Base-by-base conservation (phyloP, 2,329 filamentous ascomycete species). In the Colletotrichum lentis region DNA sequence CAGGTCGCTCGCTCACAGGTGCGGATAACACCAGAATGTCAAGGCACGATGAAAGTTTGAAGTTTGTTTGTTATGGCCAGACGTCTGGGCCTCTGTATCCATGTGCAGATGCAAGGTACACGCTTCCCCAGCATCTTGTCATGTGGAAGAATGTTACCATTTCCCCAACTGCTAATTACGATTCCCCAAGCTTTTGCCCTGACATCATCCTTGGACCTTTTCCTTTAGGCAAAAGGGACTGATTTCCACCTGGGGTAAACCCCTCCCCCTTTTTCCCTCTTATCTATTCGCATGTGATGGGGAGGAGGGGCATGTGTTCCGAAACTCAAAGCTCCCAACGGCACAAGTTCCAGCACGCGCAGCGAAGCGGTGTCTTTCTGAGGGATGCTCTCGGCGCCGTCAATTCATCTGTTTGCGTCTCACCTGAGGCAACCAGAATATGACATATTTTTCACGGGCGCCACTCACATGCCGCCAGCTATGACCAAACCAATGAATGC, bases 231-330 rank as follows among this genome's bases (percentile, higher is more conserved):
- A 31, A 66, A 70, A 55, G 69, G 66, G 56, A 58, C 62, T 31
- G 56, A 50, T 35, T 69, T 10, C 35, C 53, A 43, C 62, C 61
- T 62, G 61, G 63, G 62, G 54, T 62, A 44, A 20, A 54, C 47
- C 56, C 65, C 56, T 57, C 35, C 37, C 43, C 55, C 46, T n/a
- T 50, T 64, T 64, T 43, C 41, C 55, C 41, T 22, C 55, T 64
- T 64, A 68, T 68, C 64, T 63, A 53, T 64, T 69, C 43, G 66
- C 69, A 70, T 70, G 69, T 70, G 69, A 70, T 35, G 27, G 60
- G 27, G 54, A 60, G 35, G 61, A 64, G 59, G 64, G 52, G 61
- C 35, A 53, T 47, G 64, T 49, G 43, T 53, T 62, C 41, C 52
- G 46, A 47, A 69, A 54, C 49, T 22, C 57, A 67, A 54, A 57